These are phyloP conservation scores for Leishmania arabica DNA, from an alignment of 208 protist genomes.

Conservation along the genomic window DNA sequence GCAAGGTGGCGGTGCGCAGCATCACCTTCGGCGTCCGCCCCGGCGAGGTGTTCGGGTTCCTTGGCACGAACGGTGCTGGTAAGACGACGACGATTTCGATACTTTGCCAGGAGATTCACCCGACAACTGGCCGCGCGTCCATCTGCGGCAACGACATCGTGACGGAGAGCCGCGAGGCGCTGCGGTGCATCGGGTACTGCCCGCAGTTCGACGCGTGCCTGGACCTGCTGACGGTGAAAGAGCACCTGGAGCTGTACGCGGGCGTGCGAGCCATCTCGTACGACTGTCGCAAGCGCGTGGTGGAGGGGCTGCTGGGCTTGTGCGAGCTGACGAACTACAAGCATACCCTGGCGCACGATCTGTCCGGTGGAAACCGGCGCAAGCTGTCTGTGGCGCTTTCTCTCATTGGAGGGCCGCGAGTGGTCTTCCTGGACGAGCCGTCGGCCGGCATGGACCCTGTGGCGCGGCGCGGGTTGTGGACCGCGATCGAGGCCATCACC, in stretches of 20 bases:
- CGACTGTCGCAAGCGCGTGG: too few relatives aligned
- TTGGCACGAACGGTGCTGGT: constrained; percentile 91
- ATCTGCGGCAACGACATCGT: constrained; percentile 68
- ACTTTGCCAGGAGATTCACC: constrained; percentile 57
- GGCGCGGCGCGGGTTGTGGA: constrained; percentile 66
- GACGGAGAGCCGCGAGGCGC: constrained; percentile 35
- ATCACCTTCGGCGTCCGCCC: constrained; percentile 67
- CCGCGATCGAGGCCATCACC: constrained; percentile 53
- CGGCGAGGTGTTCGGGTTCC: constrained; percentile 86
- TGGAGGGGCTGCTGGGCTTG: too few relatives aligned
- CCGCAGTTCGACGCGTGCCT: constrained; percentile 95
- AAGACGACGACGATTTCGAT: constrained; percentile 91
- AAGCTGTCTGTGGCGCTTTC: constrained; percentile 66
- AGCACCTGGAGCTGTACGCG: constrained; percentile 87
- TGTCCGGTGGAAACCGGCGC: constrained; percentile 66
- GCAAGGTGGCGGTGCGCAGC: constrained; percentile 71
- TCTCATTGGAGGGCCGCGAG: constrained; percentile 52
- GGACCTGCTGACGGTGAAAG: constrained; percentile 89
- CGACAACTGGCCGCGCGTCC: too few relatives aligned
- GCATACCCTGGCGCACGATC: constrained; percentile 24
- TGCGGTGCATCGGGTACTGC: constrained; percentile 93
- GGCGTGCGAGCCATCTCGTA: constrained; percentile 41
- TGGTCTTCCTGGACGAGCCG: constrained; percentile 76
- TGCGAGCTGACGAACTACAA: too few relatives aligned
- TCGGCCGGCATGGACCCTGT: constrained; percentile 72